Percentiles rank a stretch among this genome's conserved stretches.
phyloP scores from a whole-genome alignment of 23 red algal genomes.

The Pyropia yezoensis region DNA sequence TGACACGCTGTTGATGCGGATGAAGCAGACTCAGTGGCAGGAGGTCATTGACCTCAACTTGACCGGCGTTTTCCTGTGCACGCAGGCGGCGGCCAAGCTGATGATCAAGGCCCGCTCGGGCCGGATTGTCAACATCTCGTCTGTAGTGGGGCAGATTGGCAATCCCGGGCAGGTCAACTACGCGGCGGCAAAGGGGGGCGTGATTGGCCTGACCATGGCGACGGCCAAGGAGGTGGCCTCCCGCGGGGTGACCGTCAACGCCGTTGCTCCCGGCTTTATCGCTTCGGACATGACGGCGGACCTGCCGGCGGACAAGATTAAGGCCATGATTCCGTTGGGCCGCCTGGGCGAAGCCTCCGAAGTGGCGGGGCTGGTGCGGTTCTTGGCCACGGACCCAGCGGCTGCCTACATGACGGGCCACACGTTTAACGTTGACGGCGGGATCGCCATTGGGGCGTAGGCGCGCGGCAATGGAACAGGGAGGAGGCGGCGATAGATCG shows the following conservation, averaged over 20 bases:
- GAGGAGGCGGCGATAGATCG: no score
- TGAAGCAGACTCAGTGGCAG: conserved; percentile 81
- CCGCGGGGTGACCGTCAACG: conserved; percentile 83
- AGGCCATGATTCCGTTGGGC: conserved; percentile 72
- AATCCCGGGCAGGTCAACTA: conserved; percentile 97
- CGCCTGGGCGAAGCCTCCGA: conserved; percentile 80
- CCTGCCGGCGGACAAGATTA: conserved; percentile 60
- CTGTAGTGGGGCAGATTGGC: conserved; percentile 84
- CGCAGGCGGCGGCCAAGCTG: conserved; percentile 83
- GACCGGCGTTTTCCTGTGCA: conserved; percentile 89
- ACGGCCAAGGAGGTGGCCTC: conserved; percentile 82
- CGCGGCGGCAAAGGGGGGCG: conserved; percentile 87
- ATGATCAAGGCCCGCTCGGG: conserved; percentile 94
- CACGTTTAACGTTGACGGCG: conserved; percentile 83
- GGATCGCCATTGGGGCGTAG: conserved; percentile 82
- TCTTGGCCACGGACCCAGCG: conserved; percentile 83
- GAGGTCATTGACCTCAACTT: conserved; percentile 94
- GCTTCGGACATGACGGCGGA: conserved; percentile 91
- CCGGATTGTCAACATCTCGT: conserved; percentile 92
- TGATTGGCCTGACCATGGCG: conserved; percentile 79
- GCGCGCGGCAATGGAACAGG: no score
- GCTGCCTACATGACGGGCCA: conserved; percentile 96
- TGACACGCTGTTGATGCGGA: conserved; percentile 73
- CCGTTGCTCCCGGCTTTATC: conserved; percentile 94
- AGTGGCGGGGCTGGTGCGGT: conserved; percentile 84